Evolutionary conservation across 164 flowering plant species (phyloP), one percentile per base, ranked within the genome.

Genomic region (Macadamia integrifolia): DNA sequence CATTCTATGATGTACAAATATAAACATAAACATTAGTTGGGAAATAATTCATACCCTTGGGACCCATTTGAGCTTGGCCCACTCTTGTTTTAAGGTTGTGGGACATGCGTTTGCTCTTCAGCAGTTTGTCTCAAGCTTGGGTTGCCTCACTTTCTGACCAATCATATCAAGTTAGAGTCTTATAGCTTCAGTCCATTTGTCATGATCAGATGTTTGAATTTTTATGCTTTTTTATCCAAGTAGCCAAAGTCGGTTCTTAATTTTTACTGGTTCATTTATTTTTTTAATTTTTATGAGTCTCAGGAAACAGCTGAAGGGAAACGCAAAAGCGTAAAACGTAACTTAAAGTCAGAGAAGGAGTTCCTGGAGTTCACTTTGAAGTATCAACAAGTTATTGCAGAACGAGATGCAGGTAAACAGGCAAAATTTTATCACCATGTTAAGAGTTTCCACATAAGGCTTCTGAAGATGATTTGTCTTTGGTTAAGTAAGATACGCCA

Each of bases 371-470:
- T 91, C 76, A 84, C 92, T 64, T 81, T 92, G 80, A 90, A 83
- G 74, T 90, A 88, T 82, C 96, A 91, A 72, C 91, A 94, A 82
- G 90, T 88, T 79, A 71, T 87, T 71, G 84, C 91, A 43, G 98
- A 94, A 80, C 85, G 96, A 85, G 96, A 94, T 83, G 75, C 90
- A 66, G 98, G 98, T 84, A 72, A 73, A 67, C 7, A 69, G 35
- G 11, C 13, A 60, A 44, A n/a, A 31, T n/a, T 29, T 57, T 66
- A 30, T 4, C 52, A 59, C 8, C 40, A 17, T 1, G 13, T 8
- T 46, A 46, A 46, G 6, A 8, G 9, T 46, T 46, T 46, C 50
- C 9, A 46, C 13, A 8, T 46, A 46, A 8, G 50, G 50, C 9
- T 1, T 46, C 9, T 46, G 50, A 11, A 8, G 50, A 46, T 46